A percentile compares a stretch with the other conserved stretches of the same genome.
phyloP scores from a whole-genome alignment of 2,329 filamentous ascomycete genomes.

The Trichoderma sp. region DNA sequence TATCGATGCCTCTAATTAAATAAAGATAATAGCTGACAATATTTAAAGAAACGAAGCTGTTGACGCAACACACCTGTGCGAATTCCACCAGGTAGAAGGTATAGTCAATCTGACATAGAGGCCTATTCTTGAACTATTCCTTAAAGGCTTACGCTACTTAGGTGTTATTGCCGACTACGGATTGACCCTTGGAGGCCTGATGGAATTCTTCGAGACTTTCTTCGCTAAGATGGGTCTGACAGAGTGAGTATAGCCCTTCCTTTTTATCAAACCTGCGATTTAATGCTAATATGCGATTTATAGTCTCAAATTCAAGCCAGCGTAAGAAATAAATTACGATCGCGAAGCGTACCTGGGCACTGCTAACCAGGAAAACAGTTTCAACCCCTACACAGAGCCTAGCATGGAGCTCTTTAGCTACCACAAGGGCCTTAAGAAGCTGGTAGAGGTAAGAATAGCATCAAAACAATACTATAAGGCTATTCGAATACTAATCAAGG shows the following conservation, averaged over 20 bases:
- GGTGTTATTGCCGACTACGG: constrained; percentile 91
- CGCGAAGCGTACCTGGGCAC: not conserved
- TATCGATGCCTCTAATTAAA: not conserved
- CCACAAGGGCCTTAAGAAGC: constrained; percentile 83
- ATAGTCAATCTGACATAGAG: not conserved
- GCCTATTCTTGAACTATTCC: accelerated
- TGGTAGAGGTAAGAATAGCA: constrained; percentile 60
- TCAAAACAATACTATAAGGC: accelerated
- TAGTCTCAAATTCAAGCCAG: constrained; percentile 86
- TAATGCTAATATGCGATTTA: not conserved
- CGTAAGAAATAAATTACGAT: constrained; percentile 36
- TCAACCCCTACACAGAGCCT: constrained; percentile 93
- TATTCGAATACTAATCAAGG: not conserved
- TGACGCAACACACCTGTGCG: constrained; percentile 91
- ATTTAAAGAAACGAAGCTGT: constrained; percentile 75
- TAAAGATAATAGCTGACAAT: not conserved
- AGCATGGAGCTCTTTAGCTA: constrained; percentile 98
- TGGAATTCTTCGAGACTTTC: constrained; percentile 92
- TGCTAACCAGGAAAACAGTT: constrained; percentile 34
- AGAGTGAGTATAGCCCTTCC: constrained; percentile 28
- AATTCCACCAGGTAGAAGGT: constrained; percentile 98
- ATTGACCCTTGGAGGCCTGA: constrained; percentile 85
- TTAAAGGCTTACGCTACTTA: not conserved
- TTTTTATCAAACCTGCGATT: not conserved
- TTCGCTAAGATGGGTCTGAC: constrained; percentile 92